A percentile compares a stretch with the other conserved stretches of the same genome.
Conservation (phyloP, 768 basidiomycete genomes). For the Mycena maculata region DNA sequence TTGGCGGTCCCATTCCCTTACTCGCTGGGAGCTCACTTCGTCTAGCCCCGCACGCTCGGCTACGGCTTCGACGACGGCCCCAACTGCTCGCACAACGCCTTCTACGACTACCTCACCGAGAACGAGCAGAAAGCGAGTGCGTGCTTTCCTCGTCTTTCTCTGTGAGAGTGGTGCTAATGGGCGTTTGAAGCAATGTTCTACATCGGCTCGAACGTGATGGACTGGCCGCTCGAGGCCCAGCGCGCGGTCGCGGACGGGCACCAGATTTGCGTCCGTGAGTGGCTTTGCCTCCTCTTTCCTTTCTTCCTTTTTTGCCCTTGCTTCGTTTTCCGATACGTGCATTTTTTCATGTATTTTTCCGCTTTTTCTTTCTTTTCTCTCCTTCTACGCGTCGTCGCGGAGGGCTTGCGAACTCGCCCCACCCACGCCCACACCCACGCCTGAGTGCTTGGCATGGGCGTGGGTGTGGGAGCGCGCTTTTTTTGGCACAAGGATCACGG, state of each 20-base stretch:
- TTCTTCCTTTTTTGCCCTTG: too few relatives aligned
- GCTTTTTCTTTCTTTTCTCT: too few relatives aligned
- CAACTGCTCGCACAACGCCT: conserved; percentile 72
- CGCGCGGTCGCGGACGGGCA: conserved; percentile 31
- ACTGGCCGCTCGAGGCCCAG: conserved; percentile 29
- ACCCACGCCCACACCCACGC: too few relatives aligned
- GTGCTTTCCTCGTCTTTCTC: conserved; percentile 45
- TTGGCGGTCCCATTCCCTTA: neutral
- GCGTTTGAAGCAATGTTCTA: conserved; percentile 34
- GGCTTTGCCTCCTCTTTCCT: neutral
- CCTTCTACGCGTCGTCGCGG: too few relatives aligned
- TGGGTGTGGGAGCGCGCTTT: too few relatives aligned
- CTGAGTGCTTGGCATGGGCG: too few relatives aligned
- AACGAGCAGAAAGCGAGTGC: conserved; percentile 71
- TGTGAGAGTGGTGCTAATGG: too few relatives aligned
- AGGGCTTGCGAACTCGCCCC: too few relatives aligned
- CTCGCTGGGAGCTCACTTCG: too few relatives aligned
- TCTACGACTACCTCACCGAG: conserved; percentile 63
- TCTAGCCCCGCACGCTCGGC: conserved; percentile 64
- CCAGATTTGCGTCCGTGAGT: conserved; percentile 32
- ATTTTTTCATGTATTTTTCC: too few relatives aligned
- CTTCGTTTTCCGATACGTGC: too few relatives aligned
- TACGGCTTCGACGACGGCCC: conserved; percentile 76
- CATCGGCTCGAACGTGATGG: conserved; percentile 28
- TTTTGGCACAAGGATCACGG: too few relatives aligned